Conservation (phyloP, 1,284 basidiomycete genomes). For the Cutaneotrichosporon cutaneum region DNA sequence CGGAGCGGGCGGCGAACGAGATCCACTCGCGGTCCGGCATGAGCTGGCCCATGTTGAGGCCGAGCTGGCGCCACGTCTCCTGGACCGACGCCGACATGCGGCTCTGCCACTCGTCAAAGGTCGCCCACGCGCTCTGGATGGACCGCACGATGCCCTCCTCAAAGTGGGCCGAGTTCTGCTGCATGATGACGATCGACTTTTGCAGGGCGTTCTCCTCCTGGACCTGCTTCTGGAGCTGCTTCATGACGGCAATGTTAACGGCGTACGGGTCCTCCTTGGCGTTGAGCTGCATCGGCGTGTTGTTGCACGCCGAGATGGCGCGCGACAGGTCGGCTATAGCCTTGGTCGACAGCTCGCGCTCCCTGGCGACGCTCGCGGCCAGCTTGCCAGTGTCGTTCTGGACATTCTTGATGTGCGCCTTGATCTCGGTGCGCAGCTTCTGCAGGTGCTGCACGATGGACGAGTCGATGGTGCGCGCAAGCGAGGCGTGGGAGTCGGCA, state of each 20-base stretch:
- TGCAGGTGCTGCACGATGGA: conserved; percentile 98
- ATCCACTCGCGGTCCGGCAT: conserved; percentile 96
- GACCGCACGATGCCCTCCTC: conserved; percentile 95
- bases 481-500: conserved; percentile 94
- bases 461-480: conserved; percentile 92
- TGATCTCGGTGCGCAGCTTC: conserved; percentile 90
- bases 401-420: conserved; percentile 96
- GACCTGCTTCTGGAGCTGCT: conserved; percentile 89
- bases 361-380: conserved; percentile 87
- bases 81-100: conserved; percentile 78
- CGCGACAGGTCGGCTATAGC: conserved; percentile 84
- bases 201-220: conserved; percentile 97
- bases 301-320: conserved; percentile 86
- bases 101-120: conserved; percentile 94
- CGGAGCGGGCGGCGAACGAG: conserved; percentile 86
- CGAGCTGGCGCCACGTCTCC: conserved; percentile 75
- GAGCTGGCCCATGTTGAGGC: conserved; percentile 75
- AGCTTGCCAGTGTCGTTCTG: conserved; percentile 97
- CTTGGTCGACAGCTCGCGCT: conserved; percentile 85
- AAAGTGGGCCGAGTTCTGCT: conserved; percentile 95
- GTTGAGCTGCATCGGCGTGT: conserved; percentile 85
- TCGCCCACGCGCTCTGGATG: conserved; percentile 95
- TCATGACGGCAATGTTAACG: conserved; percentile 74
- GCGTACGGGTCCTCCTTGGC: conserved; percentile 81
- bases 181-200: conserved; percentile 98